Evolutionary conservation across 306 rosid genomes (phyloP), one percentile per base, ranked within the genome.

Genomic region (Astragalus glycyphyllos): DNA sequence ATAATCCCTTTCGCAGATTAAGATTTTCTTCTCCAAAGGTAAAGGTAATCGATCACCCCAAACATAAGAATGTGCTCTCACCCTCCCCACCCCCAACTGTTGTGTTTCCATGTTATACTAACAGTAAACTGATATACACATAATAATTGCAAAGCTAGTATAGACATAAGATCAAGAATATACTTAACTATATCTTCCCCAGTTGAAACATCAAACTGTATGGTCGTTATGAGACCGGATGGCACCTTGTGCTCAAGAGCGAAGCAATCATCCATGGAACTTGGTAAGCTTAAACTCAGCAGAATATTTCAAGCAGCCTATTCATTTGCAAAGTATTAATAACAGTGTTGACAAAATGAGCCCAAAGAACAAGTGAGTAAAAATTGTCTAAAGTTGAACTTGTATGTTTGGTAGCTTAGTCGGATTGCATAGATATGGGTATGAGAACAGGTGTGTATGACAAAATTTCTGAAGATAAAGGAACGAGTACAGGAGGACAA

Each of bases 111-210:
- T 67, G 45, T 55, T 67, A 72, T 37, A 29, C 29, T 34, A 14
- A 59, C 65, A 57, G 34, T 44, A 60, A 66, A 65, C 60, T 53
- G 34, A 69, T 3, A 53, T 4, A n/a, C 23, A 61, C 42, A 50
- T 4, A 49, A 71, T 15, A 65, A 8, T 16, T 55, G 42, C 74
- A 53, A 38, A 69, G 55, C 46, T 29, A 20, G 74, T 37, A 50
- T 54, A 12, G 23, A 69, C 51, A 53, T 16, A 62, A 79, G 58
- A 72, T 51, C 13, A 61, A 59, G 75, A 70, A 65, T 73, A 58
- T 61, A 66, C 96, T 86, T 84, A 82, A 90, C 97, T 64, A 72
- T 76, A 55, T 88, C 92, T 12, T 61, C 73, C 78, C 64, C 59
- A 2, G 85, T 69, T 71, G 77, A 53, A 82, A 91, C 46, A 62